phyloP scores from a whole-genome alignment of 345 rosid genomes.

The Nasturtium officinale region DNA sequence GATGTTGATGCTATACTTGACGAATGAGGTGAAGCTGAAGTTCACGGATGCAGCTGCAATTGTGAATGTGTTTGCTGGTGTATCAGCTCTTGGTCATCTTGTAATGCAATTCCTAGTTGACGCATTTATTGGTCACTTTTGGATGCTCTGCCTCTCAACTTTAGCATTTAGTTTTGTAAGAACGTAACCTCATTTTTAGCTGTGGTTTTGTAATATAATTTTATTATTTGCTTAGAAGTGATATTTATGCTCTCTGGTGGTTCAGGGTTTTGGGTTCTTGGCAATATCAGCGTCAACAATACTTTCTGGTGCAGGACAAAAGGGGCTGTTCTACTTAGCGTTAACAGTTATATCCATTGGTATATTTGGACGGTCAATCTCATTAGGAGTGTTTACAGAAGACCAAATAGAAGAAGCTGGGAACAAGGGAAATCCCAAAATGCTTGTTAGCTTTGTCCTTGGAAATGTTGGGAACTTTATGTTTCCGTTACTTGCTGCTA shows the following conservation, averaged over 20 bases:
- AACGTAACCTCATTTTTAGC: not conserved
- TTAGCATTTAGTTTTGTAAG: slow-evolving; percentile 35
- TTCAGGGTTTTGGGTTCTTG: slow-evolving; percentile 40
- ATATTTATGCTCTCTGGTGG: not conserved
- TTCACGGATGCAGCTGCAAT: slow-evolving; percentile 39
- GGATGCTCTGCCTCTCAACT: slow-evolving; percentile 45
- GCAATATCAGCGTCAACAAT: slow-evolving; percentile 37
- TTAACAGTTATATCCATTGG: slow-evolving; percentile 35
- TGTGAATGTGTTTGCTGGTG: slow-evolving; percentile 42
- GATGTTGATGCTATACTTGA: slow-evolving; percentile 43
- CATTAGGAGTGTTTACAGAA: slow-evolving; percentile 40
- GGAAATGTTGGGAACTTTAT: slow-evolving; percentile 39
- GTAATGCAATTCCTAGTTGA: slow-evolving; percentile 41
- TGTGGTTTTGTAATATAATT: not conserved
- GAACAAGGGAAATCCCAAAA: slow-evolving; percentile 17
- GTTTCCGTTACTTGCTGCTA: slow-evolving; percentile 35
- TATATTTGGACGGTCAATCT: slow-evolving; percentile 39
- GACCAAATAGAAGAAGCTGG: slow-evolving; percentile 35
- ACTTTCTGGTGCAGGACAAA: slow-evolving; percentile 15
- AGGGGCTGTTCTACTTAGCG: slow-evolving; percentile 24
- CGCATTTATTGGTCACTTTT: slow-evolving; percentile 39
- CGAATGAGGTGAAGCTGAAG: slow-evolving; percentile 37
- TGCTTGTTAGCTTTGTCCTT: slow-evolving; percentile 38
- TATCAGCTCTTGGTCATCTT: slow-evolving; percentile 40
- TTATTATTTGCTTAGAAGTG: not conserved